Conservation (phyloP, 2,329 filamentous ascomycete species). For the Ambrosiella xylebori region DNA sequence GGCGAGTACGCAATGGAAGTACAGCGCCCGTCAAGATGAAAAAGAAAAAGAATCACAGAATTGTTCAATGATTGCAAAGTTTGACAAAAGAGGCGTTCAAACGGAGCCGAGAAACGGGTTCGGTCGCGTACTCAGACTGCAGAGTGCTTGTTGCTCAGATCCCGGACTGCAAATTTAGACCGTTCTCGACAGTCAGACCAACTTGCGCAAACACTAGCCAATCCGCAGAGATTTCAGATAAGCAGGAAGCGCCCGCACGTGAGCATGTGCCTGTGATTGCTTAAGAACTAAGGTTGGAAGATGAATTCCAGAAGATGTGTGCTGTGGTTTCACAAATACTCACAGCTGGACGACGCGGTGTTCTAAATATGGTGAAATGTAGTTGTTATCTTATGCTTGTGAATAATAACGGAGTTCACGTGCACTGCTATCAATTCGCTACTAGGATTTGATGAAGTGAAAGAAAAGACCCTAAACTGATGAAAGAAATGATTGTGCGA, state of each 20-base stretch:
- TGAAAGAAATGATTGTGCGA: neutral
- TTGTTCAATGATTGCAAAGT: neutral
- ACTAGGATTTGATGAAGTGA: no score
- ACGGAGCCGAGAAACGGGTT: neutral
- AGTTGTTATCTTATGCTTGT: no score
- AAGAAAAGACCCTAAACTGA: neutral
- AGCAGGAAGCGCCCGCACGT: neutral
- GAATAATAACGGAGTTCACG: no score
- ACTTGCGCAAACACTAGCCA: neutral
- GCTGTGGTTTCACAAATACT: no score
- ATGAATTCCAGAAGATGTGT: no score
- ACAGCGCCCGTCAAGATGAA: neutral
- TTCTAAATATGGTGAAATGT: no score
- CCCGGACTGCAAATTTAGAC: neutral
- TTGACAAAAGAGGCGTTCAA: constrained; percentile 3
- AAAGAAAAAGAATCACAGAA: neutral
- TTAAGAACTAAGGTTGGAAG: no score
- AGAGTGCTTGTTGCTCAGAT: neutral
- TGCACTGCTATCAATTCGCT: no score
- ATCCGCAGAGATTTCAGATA: neutral
- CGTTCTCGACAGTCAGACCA: neutral
- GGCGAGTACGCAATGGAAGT: no score
- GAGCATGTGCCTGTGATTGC: no score
- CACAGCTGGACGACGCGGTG: no score
- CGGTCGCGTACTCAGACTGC: neutral